Evolutionary conservation across 202 grass and related monocot genomes (phyloP).

Genomic region (Dendrocalamus latiflorus): DNA sequence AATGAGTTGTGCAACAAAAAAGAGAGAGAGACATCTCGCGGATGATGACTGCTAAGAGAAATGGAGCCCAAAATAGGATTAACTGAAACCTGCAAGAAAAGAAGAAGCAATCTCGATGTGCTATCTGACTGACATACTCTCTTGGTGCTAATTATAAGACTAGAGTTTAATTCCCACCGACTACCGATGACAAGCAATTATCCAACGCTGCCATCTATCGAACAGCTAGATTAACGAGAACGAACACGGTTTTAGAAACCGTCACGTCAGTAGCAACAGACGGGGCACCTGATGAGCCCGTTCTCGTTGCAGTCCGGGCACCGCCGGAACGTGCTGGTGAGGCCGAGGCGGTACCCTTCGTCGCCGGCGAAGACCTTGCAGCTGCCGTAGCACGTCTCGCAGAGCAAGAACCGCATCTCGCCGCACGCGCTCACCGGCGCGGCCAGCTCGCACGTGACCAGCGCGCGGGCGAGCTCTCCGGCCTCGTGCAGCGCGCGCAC

Average conservation of each 20-base stretch:
- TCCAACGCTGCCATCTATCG: not conserved
- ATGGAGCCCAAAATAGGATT: not conserved
- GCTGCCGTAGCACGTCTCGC: conserved; percentile 60
- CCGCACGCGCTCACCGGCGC: conserved; percentile 34
- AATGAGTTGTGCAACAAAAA: not conserved
- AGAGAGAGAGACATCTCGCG: no score
- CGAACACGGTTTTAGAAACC: not conserved
- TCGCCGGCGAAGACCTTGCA: conserved; percentile 52
- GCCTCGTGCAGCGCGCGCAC: conserved; percentile 52
- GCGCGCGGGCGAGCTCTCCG: conserved; percentile 34
- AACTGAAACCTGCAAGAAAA: not conserved
- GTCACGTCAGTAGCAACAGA: conserved; percentile 47
- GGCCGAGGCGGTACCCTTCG: conserved; percentile 1
- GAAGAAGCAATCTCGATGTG: not conserved
- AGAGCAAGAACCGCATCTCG: conserved; percentile 46
- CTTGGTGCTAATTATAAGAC: not conserved
- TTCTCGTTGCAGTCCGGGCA: conserved; percentile 86
- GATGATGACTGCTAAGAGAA: no score
- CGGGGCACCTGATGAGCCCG: conserved; percentile 59
- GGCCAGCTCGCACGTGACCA: conserved; percentile 33
- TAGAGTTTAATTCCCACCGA: not conserved
- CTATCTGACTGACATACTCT: not conserved
- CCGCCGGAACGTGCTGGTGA: conserved; percentile 33
- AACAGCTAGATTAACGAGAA: not conserved
- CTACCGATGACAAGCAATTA: not conserved